Evolutionary conservation across 192 early-diverging fungal genomes (phyloP), one percentile per base, ranked within the genome.

Genomic region (Dimargaris verticillata): DNA sequence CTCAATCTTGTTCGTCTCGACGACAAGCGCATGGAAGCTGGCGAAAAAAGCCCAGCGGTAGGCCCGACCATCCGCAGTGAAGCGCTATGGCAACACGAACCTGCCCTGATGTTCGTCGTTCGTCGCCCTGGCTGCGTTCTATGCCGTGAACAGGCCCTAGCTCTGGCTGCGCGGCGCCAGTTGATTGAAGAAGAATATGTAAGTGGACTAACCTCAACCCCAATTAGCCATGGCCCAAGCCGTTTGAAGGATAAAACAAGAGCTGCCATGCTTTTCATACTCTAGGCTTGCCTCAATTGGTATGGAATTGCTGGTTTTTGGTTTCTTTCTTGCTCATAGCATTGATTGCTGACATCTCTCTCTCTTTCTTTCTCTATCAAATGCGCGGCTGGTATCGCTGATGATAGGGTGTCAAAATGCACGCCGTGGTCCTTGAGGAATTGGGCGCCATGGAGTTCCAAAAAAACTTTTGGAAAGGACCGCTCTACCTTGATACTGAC

Each of bases 41-140:
- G 26, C 26, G 49, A 20, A 20, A n/a, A 10, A 10, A 26, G 22
- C 20, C 49, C 49, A 26, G 14, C 49, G 11, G 26, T 28, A 6
- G 28, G 22, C 18, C 14, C 53, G 28, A 29, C 53, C 28, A 33
- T 55, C 33, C 5, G 15, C 26, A 55, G 53, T 26, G 26, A 55
- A 18, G 28, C 25, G 6, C 18, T 55, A 18, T 55, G 53, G 53
- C 26, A 25, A 9, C n/a, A 4, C 15, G 18, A 55, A 28, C 66
- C 66, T 5, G 55, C 48, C 14, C 46, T 62, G 28, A n/a, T 64
- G 26, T 45, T 64, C 18, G 33, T 45, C 18, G 61, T 64, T 18
- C 28, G 62, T 18, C 57, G 73, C 54, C 73, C 73, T 5, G 73
- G 73, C 7, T 75, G 73, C 62, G 64, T 62, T 7, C 65, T 75